Evolutionary conservation across 139 green algal genomes (phyloP).

Genomic region (Gonium pectorale): DNA sequence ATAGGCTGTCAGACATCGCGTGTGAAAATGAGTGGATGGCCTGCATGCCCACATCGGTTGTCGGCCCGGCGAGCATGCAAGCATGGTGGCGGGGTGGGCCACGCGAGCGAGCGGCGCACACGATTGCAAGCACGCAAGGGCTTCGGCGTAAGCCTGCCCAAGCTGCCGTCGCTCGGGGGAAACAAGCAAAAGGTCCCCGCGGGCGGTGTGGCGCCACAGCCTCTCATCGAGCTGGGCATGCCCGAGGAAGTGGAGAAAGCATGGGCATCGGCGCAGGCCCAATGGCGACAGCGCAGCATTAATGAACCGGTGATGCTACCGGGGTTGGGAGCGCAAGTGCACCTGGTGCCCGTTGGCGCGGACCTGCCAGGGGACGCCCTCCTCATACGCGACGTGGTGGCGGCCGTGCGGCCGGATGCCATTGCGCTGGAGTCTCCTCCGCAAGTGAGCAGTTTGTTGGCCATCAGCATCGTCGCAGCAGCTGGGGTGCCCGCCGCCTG

Average conservation of each 20-base stretch:
- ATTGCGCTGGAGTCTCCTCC: conserved; percentile 34
- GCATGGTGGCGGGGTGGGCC: not conserved
- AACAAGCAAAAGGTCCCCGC: not conserved
- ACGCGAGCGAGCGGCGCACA: not conserved
- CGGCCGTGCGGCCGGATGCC: conserved; percentile 24
- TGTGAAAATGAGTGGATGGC: too few relatives aligned
- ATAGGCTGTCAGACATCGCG: not conserved
- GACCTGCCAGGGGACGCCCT: conserved; percentile 2
- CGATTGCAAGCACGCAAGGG: conserved; percentile 6
- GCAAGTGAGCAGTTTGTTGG: too few relatives aligned
- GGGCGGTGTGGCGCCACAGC: not conserved
- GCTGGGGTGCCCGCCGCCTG: too few relatives aligned
- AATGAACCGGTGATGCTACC: conserved; percentile 8
- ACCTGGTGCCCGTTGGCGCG: conserved; percentile 23
- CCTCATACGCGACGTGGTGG: conserved; percentile 33
- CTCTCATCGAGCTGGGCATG: not conserved
- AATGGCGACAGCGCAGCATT: not conserved
- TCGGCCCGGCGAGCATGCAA: not conserved
- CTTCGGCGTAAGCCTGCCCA: not conserved
- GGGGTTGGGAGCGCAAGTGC: not conserved
- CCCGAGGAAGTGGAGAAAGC: not conserved
- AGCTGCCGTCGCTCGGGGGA: not conserved
- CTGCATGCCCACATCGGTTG: not conserved
- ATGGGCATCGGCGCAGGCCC: not conserved
- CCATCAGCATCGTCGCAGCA: too few relatives aligned